Base-by-base conservation (phyloP, 2,329 filamentous ascomycete species). In the Ceratocystiopsis minuta region DNA sequence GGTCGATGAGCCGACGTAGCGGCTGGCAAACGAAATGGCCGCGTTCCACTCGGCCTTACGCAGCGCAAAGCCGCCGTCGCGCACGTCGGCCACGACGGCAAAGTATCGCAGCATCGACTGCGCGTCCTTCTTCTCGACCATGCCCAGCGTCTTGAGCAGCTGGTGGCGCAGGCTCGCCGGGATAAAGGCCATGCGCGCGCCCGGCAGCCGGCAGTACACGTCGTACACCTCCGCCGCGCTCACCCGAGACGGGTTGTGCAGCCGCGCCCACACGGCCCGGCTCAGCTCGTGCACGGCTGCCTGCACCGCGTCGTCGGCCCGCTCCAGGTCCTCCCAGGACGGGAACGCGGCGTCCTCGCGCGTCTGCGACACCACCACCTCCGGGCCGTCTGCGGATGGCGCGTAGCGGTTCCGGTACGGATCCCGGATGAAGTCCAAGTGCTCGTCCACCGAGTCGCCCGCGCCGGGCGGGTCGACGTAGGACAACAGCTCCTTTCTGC, bases 51-150 rank as follows among this genome's bases (percentile, higher is more conserved):
- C 75, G 0, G 66, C 60, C 6, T 60, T 63, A 1, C 66, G 71
- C 43, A 96, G 63, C 0, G 77, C 70, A 37, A 93, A 72, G 2
- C 75, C 72, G n/a, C 75, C 71, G 41, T 67, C 67, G 51, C 83
- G 80, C 62, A 92, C 79, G 52, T 98, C 88, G 48, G 87, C 77
- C 16, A 96, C 67, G 18, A 95, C 64, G 6, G 77, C 75, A 48
- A 95, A 78, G 59, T 88, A 96, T 42, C 83, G 78, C 51, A 82
- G 65, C 80, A 86, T 92, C 38, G 75, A 68, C 48, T 60, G 64
- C 15, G 68, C 57, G 39, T 68, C 61, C 44, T 72, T 70, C 34
- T 67, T 66, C 39, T 71, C 65, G 10, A 75, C 70, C 37, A 72
- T 68, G 16, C 80, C 77, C 47, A 94, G 71, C 36, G 76, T 70